A percentile compares a stretch with the other conserved stretches of the same genome.
Conservation (phyloP, 2,329 filamentous ascomycete genomes). For the Phialophora macrospora region DNA sequence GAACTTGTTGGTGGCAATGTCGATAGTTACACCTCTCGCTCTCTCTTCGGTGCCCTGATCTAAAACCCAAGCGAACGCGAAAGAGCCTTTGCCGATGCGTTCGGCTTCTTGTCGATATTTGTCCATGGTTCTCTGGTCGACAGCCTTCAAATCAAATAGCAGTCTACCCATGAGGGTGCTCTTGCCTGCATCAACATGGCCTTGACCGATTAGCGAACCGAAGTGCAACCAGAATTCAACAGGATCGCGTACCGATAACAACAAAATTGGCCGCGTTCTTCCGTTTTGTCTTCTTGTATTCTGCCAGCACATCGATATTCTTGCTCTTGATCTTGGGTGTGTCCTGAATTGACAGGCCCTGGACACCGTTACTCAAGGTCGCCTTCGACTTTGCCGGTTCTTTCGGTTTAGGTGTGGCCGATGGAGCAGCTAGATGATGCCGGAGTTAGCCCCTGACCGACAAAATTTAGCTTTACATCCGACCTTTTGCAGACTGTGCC, state of each 20-base stretch:
- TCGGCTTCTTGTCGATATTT: constrained; percentile 88
- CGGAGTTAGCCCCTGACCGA: constrained; percentile 45
- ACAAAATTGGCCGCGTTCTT: constrained; percentile 90
- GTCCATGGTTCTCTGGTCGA: constrained; percentile 86
- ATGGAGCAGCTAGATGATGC: constrained; percentile 41
- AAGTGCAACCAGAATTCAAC: constrained; percentile 10
- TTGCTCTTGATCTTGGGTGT: constrained; percentile 67
- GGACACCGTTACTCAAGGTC: constrained; percentile 53
- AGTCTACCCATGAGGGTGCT: constrained; percentile 97
- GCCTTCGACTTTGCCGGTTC: constrained; percentile 36
- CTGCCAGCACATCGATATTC: constrained; percentile 80
- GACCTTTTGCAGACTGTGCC: constrained; percentile 82
- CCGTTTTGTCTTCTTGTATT: constrained; percentile 73
- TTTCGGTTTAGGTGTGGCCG: constrained; percentile 49
- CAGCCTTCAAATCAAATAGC: constrained; percentile 82
- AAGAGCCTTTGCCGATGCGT: constrained; percentile 90
- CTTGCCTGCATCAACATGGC: constrained; percentile 96
- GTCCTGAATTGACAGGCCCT: constrained; percentile 56
- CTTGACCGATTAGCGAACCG: constrained; percentile 51
- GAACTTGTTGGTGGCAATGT: constrained; percentile 94
- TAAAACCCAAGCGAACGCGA: constrained; percentile 95
- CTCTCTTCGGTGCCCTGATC: constrained; percentile 91
- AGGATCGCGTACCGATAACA: constrained; percentile 72
- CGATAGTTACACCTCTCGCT: constrained; percentile 88
- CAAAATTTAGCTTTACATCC: constrained; percentile 39